These are phyloP conservation scores for Entomortierella parvispora DNA, from an alignment of 192 early-diverging fungal species.

Conservation along the genomic window DNA sequence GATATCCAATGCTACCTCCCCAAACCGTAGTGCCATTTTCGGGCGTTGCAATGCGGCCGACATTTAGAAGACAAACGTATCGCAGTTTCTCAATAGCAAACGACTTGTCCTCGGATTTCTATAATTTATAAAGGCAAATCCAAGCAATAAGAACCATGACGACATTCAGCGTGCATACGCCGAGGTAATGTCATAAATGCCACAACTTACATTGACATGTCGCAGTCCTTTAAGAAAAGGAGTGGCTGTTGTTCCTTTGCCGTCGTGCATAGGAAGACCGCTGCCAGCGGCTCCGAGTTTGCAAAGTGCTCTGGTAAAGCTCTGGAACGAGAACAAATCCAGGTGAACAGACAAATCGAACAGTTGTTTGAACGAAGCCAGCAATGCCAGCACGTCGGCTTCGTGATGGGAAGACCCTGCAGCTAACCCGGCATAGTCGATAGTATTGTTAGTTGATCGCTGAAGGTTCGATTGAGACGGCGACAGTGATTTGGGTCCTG, in stretches of 20 bases:
- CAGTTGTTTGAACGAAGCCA: conserved; percentile 67
- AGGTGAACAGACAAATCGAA: conserved; percentile 75
- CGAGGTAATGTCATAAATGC: not conserved
- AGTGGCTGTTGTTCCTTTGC: conserved; percentile 37
- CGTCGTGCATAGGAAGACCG: conserved; percentile 55
- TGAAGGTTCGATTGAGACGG: conserved; percentile 24
- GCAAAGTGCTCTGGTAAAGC: conserved; percentile 76
- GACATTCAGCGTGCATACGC: not conserved
- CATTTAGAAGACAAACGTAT: conserved; percentile 68
- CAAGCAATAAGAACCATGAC: not conserved
- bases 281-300: conserved; percentile 64
- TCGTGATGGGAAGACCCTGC: conserved; percentile 55
- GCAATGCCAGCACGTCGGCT: conserved; percentile 57
- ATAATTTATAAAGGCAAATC: not conserved
- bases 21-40: conserved; percentile 60
- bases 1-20: conserved; percentile 74
- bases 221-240: conserved; percentile 43
- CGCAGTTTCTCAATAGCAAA: conserved; percentile 83
- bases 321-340: conserved; percentile 66
- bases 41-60: conserved; percentile 58
- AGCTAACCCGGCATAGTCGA: conserved; percentile 29
- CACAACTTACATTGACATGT: conserved; percentile 49
- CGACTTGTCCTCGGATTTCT: conserved; percentile 78
- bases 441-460: conserved; percentile 15
- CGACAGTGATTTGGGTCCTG: conserved; percentile 13